Percentiles rank a stretch among this genome's conserved stretches.
phyloP scores from a whole-genome alignment of 2,329 filamentous ascomycete species.

The Microsporum canis region DNA sequence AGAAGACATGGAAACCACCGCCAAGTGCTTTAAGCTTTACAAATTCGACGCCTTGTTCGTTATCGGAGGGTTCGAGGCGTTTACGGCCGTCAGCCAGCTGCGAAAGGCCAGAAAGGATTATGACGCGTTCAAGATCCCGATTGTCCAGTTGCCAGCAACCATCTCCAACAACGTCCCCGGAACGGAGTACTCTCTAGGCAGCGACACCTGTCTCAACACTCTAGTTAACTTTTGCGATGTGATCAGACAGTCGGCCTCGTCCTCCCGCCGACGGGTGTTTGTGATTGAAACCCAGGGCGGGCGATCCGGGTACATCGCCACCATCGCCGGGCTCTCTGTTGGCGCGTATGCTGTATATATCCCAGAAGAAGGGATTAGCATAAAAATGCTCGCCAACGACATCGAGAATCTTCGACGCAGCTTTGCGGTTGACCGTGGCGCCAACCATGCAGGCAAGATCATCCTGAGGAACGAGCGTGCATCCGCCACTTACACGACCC shows the following conservation, averaged over 20 bases:
- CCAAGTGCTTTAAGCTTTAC: constrained; percentile 72
- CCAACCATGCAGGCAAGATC: constrained; percentile 79
- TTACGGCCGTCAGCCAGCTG: constrained; percentile 80
- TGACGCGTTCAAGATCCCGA: constrained; percentile 80
- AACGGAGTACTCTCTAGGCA: constrained; percentile 92
- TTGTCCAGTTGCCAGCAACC: constrained; percentile 85
- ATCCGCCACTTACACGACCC: constrained; percentile 78
- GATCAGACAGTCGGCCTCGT: constrained; percentile 92
- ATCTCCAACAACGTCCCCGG: constrained; percentile 98
- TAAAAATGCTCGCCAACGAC: constrained; percentile 84
- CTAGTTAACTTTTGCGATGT: constrained; percentile 92
- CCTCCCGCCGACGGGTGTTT: constrained; percentile 85
- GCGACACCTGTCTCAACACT: constrained; percentile 92
- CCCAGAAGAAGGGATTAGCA: constrained; percentile 86
- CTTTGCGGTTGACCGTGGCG: constrained; percentile 74
- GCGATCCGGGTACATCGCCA: constrained; percentile 85
- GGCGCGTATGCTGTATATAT: constrained; percentile 92
- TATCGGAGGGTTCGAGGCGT: constrained; percentile 92
- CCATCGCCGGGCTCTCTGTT: constrained; percentile 78
- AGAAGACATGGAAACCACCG: constrained; percentile 75
- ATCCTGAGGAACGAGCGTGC: constrained; percentile 96
- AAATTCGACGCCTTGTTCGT: constrained; percentile 85
- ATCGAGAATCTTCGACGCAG: constrained; percentile 79
- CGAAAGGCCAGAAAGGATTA: constrained; percentile 68
- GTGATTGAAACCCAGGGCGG: constrained; percentile 97